Evolutionary conservation across 2,329 filamentous ascomycete genomes (phyloP).

Genomic region (Colletotrichum cordylinicola): DNA sequence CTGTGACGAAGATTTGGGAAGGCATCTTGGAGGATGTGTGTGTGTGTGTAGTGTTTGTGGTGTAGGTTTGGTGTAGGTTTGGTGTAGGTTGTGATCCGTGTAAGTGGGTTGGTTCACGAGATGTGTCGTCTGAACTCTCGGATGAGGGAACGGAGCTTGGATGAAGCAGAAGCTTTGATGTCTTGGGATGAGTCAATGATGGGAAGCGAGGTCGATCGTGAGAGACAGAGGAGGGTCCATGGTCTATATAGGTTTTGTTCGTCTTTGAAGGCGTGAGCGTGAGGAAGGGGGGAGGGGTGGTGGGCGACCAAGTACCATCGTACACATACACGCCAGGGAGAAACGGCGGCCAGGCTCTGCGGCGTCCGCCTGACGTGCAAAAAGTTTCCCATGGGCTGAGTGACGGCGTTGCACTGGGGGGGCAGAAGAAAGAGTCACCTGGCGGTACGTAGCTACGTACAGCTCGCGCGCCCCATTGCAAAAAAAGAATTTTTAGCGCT

Average conservation of each 20-base stretch:
- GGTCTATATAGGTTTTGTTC: conserved; percentile 14
- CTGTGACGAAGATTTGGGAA: conserved; percentile 50
- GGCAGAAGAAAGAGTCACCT: background rate
- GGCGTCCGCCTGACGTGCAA: conserved; percentile 18
- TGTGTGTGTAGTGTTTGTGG: background rate
- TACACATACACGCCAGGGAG: background rate
- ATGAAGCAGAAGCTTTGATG: background rate
- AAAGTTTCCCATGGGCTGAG: conserved; percentile 9
- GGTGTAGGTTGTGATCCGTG: background rate
- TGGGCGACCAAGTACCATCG: conserved; percentile 1
- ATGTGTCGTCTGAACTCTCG: conserved; percentile 10
- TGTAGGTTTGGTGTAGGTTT: background rate
- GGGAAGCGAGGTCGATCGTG: background rate
- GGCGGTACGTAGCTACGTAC: background rate
- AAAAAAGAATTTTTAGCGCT: background rate
- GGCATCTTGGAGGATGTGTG: conserved; percentile 36
- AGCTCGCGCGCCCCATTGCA: background rate
- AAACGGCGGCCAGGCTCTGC: background rate
- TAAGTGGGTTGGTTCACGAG: conserved; percentile 4
- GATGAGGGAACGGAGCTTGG: background rate
- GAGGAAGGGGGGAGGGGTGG: background rate
- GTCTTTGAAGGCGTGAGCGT: background rate
- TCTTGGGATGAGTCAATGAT: conserved; percentile 14
- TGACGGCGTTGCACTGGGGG: conserved; percentile 18
- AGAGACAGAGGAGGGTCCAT: conserved; percentile 5